phyloP scores from a whole-genome alignment of 331 rosid genomes.

The Quercus phellos region DNA sequence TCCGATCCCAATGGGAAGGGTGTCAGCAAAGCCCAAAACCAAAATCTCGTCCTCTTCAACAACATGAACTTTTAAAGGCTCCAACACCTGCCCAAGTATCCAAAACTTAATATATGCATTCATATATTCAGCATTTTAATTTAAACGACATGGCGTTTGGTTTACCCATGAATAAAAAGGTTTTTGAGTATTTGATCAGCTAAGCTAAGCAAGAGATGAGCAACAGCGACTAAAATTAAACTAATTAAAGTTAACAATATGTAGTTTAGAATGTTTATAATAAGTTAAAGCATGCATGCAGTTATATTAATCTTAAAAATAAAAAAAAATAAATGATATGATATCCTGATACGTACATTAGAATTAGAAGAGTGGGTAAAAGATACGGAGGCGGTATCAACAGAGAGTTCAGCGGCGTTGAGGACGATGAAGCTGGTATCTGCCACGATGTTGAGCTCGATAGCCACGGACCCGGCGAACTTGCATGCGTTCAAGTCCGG shows the following conservation, averaged over 20 bases:
- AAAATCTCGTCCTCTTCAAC: slow-evolving; percentile 64
- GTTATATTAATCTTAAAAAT: too few relatives aligned
- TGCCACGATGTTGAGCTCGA: slow-evolving; percentile 53
- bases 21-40: slow-evolving; percentile 66
- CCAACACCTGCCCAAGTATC: slow-evolving; percentile 43
- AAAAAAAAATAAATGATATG: too few relatives aligned
- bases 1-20: slow-evolving; percentile 56
- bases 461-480: slow-evolving; percentile 58
- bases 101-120: slow-evolving; percentile 6
- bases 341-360: slow-evolving; percentile 35
- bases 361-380: slow-evolving; percentile 32
- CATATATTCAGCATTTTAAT: background rate
- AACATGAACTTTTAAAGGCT: slow-evolving; percentile 53
- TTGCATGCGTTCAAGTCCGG: slow-evolving; percentile 69
- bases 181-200: too few relatives aligned
- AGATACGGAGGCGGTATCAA: slow-evolving; percentile 26
- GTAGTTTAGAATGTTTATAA: too few relatives aligned
- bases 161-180: too few relatives aligned
- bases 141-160: too few relatives aligned
- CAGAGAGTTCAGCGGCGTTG: slow-evolving; percentile 62
- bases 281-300: too few relatives aligned
- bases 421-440: slow-evolving; percentile 68
- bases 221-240: too few relatives aligned
- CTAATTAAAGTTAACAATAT: too few relatives aligned
- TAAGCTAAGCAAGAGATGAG: too few relatives aligned